These are phyloP conservation scores for Solanum hybrid DNA, from an alignment of 305 asterid genomes.

Conservation along the genomic window DNA sequence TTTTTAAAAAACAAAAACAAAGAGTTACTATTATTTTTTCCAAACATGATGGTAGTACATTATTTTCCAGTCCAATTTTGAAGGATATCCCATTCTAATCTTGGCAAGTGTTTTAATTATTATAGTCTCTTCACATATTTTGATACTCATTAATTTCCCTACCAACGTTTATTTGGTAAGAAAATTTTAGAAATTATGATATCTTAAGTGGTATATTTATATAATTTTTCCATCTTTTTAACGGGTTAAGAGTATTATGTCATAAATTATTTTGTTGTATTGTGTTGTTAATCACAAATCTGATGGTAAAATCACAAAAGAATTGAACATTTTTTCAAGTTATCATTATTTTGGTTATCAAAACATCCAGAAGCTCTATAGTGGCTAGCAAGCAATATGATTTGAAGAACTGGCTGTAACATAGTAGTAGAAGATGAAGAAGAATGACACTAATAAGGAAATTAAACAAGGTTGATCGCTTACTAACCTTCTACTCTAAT, in stretches of 20 bases:
- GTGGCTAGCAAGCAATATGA: not conserved
- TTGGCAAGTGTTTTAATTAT: not conserved
- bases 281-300: not conserved
- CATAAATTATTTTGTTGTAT: not conserved
- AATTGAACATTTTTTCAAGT: not conserved
- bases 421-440: not conserved
- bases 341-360: not conserved
- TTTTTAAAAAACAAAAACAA: too few relatives aligned
- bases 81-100: not conserved
- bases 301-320: not conserved
- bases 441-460: not conserved
- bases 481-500: not conserved
- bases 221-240: not conserved
- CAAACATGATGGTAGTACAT: not conserved
- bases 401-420: not conserved
- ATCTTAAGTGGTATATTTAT: not conserved
- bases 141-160: too few relatives aligned
- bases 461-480: not conserved
- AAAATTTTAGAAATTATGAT: too few relatives aligned
- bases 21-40: not conserved
- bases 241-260: not conserved
- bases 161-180: not conserved
- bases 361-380: not conserved
- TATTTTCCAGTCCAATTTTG: not conserved
- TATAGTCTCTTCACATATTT: not conserved